Percentiles rank a stretch among this genome's conserved stretches.
Evolutionary conservation across 192 early-diverging fungal species (phyloP).

Genomic region (Coemansia biformis): DNA sequence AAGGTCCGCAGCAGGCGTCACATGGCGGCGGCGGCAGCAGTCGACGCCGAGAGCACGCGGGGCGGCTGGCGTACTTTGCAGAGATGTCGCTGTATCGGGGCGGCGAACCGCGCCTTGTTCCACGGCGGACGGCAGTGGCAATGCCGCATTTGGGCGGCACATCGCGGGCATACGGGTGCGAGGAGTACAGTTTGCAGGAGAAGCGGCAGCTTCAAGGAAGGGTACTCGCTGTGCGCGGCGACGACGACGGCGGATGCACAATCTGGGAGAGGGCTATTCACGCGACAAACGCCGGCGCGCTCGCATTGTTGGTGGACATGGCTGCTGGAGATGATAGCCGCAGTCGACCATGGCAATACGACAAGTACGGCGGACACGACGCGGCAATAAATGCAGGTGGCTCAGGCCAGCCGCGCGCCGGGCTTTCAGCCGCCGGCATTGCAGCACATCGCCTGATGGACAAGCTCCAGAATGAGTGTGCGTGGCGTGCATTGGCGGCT

Average conservation of each 20-base stretch:
- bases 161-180: conserved; percentile 36
- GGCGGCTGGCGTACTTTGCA: conserved; percentile 32
- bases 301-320: conserved; percentile 29
- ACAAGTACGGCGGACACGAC: background rate
- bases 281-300: conserved; percentile 35
- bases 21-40: conserved; percentile 1
- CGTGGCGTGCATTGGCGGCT: conserved; percentile 9
- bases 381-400: conserved; percentile 8
- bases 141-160: conserved; percentile 27
- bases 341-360: conserved; percentile 2
- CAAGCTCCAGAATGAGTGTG: conserved; percentile 10
- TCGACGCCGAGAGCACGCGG: conserved; percentile 27
- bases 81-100: conserved; percentile 33
- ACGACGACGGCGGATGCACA: conserved; percentile 33
- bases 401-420: background rate
- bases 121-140: conserved; percentile 18
- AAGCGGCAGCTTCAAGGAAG: conserved; percentile 19
- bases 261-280: conserved; percentile 37
- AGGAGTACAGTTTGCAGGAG: conserved; percentile 33
- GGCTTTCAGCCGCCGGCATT: background rate
- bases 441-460: conserved; percentile 10
- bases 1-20: background rate
- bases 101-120: conserved; percentile 12
- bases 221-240: conserved; percentile 31
- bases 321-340: conserved; percentile 1